Evolutionary conservation across 441 rosid species (phyloP).

Genomic region (Daphne laureola): DNA sequence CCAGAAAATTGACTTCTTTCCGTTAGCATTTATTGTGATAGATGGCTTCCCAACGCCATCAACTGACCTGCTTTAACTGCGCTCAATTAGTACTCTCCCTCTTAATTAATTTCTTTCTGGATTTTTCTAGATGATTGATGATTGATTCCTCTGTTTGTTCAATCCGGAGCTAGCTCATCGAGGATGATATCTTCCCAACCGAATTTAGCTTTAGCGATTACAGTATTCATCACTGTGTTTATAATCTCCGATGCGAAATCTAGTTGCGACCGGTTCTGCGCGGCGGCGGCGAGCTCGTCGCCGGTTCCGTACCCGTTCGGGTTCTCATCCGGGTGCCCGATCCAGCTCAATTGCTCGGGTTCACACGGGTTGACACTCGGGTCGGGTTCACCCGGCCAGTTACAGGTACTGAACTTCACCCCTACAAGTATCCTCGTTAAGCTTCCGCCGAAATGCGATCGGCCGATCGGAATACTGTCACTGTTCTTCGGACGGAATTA

Average conservation of each 20-base stretch:
- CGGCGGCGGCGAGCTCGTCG: constrained; percentile 13
- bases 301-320: constrained; percentile 60
- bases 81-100: too few species aligned
- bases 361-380: constrained; percentile 18
- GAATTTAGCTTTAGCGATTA: constrained; percentile 6
- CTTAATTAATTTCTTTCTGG: background rate
- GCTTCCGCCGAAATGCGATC: constrained; percentile 42
- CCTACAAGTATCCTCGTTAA: constrained; percentile 24
- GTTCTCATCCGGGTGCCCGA: constrained; percentile 34
- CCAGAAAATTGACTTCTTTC: constrained; percentile 20
- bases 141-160: constrained; percentile 13
- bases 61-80: constrained; percentile 13
- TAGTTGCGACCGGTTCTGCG: constrained; percentile 27
- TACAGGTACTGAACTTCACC: constrained; percentile 43
- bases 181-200: constrained; percentile 23
- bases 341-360: constrained; percentile 32
- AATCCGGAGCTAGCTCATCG: background rate
- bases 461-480: constrained; percentile 20
- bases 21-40: constrained; percentile 32
- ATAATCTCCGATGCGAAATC: constrained; percentile 15
- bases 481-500: constrained; percentile 26
- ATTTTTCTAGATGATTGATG: constrained; percentile 11
- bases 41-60: constrained; percentile 38
- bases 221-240: constrained; percentile 7
- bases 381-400: constrained; percentile 29